Conservation (phyloP, 2,329 filamentous ascomycete species). For the Anthostomella pinea region DNA sequence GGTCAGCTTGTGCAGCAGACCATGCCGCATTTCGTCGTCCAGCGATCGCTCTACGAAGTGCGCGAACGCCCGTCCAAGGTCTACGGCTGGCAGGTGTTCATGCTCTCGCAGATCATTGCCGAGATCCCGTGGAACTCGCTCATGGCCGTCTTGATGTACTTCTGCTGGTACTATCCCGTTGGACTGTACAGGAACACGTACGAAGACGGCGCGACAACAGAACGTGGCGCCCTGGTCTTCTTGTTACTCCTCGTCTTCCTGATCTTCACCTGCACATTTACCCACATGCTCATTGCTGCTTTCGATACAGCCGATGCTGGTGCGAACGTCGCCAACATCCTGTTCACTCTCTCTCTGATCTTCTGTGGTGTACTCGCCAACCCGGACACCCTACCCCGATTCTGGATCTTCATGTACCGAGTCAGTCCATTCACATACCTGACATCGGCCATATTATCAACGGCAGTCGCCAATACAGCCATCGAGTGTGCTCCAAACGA, state of each 20-base stretch:
- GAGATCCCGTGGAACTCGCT: constrained; percentile 83
- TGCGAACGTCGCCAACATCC: constrained; percentile 71
- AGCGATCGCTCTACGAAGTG: constrained; percentile 79
- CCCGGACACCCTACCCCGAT: constrained; percentile 60
- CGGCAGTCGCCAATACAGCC: constrained; percentile 57
- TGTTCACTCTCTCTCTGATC: constrained; percentile 70
- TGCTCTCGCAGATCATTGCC: constrained; percentile 77
- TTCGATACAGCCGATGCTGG: constrained; percentile 73
- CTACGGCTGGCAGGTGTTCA: constrained; percentile 83
- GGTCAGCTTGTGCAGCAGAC: constrained; percentile 75
- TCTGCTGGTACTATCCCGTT: constrained; percentile 84
- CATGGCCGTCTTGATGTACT: constrained; percentile 72
- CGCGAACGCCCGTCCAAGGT: constrained; percentile 81
- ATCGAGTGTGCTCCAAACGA: constrained; percentile 66
- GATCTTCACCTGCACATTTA: constrained; percentile 78
- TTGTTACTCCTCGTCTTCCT: constrained; percentile 73
- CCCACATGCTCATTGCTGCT: constrained; percentile 72
- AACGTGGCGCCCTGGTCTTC: constrained; percentile 77
- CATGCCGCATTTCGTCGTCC: constrained; percentile 83
- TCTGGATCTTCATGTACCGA: constrained; percentile 78
- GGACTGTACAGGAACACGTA: constrained; percentile 71
- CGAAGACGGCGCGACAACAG: constrained; percentile 55
- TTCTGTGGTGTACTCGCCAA: constrained; percentile 73
- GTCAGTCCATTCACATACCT: constrained; percentile 74
- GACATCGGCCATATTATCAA: constrained; percentile 62